Evolutionary conservation across 2,329 filamentous ascomycete species (phyloP), one percentile per base, ranked within the genome.

Genomic region (Pyrenochaeta sp.): DNA sequence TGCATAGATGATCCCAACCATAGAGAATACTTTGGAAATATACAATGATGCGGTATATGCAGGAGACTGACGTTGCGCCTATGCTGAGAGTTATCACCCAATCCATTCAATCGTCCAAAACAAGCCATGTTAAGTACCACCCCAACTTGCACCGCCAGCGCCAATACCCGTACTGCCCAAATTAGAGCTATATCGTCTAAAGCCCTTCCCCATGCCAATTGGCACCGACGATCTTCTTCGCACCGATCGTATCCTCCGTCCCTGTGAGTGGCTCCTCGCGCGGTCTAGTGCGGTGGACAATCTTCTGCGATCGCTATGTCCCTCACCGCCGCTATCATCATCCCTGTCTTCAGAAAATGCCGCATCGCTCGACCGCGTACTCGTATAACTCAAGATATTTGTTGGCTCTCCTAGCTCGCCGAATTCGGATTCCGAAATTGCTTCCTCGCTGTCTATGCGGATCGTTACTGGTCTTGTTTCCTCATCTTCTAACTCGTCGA

Each of bases 151-250:
- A 2, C 72, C 71, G 11, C 61, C 66, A n/a, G 60, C 64, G 1
- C 73, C 73, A 45, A 74, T 60, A 9, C 75, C 75, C 9, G 70
- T 73, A 47, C 64, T 72, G 3, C 78, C 79, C 23, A 82, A 52
- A 55, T 81, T 81, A 27, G 78, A 79, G 53, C 78, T 81, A 48
- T 77, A 74, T 20, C 78, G 58, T 42, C 77, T 70, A 40, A 81
- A 79, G 0, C 78, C 78, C 11, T 68, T 51, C 1, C 78, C 78
- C 77, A 81, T 79, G 1, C 79, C 79, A 30, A 81, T 71, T 0
- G 79, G 79, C 27, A 79, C 75, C 1, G 76, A 79, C 2, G 75
- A 76, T 40, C 69, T 72, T 49, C 78, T 72, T 49, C 73, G 66
- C 7, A 77, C 56, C 20, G 55, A 59, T 31, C 68, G 67, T 15